These are phyloP conservation scores for Saccharomycopsis hybrid DNA, from an alignment of 1,139 yeast species.

Conservation along the genomic window DNA sequence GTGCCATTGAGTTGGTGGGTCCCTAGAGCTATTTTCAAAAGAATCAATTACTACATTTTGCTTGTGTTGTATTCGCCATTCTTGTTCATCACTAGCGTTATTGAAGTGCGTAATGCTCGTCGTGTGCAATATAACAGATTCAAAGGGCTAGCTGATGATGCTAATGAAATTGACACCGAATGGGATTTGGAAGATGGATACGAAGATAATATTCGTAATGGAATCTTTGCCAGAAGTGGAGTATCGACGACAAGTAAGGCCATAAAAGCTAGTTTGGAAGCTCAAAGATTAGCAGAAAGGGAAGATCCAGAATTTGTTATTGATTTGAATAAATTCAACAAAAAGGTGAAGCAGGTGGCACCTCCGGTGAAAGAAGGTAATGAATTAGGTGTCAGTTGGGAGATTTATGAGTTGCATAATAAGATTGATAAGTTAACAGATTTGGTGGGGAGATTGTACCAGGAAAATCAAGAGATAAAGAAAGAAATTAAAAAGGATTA, in stretches of 20 bases:
- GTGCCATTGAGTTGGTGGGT: constrained; percentile 31
- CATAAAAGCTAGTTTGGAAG: constrained; percentile 37
- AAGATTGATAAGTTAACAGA: constrained; percentile 42
- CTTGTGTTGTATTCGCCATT: constrained; percentile 62
- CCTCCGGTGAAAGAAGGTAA: constrained; percentile 57
- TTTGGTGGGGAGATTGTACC: constrained; percentile 39
- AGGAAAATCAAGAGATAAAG: too few relatives aligned
- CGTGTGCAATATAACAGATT: constrained; percentile 67
- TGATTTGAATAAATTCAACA: constrained; percentile 42
- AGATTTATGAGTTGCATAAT: constrained; percentile 47
- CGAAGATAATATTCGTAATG: constrained; percentile 37
- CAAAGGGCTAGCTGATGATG: constrained; percentile 67
- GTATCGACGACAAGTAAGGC: constrained; percentile 35
- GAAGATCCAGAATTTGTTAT: constrained; percentile 66
- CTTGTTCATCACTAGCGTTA: constrained; percentile 50
- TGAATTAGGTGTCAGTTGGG: constrained; percentile 59
- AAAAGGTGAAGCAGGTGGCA: constrained; percentile 39
- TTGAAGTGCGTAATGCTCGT: constrained; percentile 60
- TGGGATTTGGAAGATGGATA: constrained; percentile 85
- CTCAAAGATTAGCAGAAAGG: constrained; percentile 56
- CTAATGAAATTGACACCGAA: constrained; percentile 70
- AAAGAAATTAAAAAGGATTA: too few relatives aligned
- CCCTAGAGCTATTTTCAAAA: constrained; percentile 26
- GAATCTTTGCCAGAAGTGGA: constrained; percentile 23
- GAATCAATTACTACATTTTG: constrained; percentile 50